Percentiles rank a stretch among this genome's conserved stretches.
Evolutionary conservation across 1,139 yeast species (phyloP).

Genomic region (Saccharomyces hybrid): DNA sequence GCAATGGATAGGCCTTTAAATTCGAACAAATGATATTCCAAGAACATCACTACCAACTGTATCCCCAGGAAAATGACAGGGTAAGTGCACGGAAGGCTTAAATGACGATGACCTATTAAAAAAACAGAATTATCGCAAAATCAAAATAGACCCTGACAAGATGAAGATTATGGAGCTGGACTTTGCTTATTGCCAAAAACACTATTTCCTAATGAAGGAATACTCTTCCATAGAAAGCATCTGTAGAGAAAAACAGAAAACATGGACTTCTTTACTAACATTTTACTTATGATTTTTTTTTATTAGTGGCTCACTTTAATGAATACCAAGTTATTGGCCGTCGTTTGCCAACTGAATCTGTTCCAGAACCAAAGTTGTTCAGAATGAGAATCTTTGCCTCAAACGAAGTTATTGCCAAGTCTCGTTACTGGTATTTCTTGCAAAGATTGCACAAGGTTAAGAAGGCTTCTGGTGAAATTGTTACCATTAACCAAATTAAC

Average conservation of each 20-base stretch:
- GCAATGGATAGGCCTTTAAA: not conserved
- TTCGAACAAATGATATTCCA: not conserved
- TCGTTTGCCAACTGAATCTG: constrained; percentile 98
- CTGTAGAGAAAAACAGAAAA: not conserved
- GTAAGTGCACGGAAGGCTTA: not conserved
- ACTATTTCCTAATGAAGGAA: not conserved
- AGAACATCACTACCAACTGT: not conserved
- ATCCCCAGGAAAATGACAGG: not conserved
- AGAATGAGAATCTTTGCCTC: too few species aligned
- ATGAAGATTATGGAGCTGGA: not conserved
- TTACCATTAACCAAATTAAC: too few species aligned
- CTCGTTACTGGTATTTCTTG: too few species aligned
- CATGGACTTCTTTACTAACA: constrained; percentile 5
- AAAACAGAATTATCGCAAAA: not conserved
- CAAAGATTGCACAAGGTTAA: too few species aligned
- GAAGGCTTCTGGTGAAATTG: too few species aligned
- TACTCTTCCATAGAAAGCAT: not conserved
- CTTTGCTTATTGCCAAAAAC: not conserved
- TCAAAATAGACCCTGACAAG: not conserved
- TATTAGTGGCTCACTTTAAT: constrained; percentile 78
- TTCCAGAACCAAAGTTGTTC: constrained; percentile 30
- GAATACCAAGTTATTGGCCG: constrained; percentile 99
- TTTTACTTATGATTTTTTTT: not conserved
- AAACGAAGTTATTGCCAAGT: too few species aligned
- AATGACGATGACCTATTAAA: not conserved